Base-by-base conservation (phyloP, 495 filamentous ascomycete genomes). In the Massariosphaeria phaeospora region DNA sequence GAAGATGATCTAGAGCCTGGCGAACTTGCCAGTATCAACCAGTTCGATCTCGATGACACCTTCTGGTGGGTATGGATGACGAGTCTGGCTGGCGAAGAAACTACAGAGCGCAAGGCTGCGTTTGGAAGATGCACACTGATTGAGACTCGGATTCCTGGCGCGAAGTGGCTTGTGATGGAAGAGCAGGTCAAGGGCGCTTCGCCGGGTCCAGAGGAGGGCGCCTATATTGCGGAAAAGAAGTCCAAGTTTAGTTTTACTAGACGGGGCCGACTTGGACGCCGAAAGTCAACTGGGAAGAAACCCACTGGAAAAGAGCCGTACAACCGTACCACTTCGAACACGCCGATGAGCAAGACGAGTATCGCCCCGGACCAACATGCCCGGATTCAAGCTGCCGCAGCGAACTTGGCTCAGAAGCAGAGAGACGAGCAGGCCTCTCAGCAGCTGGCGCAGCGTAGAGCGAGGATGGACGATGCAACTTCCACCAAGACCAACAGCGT, bases 51-150 rank as follows among this genome's bases (percentile, higher is more conserved):
- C 10, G 93, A 98, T 64, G 93, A 97, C 66, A 84, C 91, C 0
- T 98, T 98, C 68, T 98, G 94, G 94, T 98, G 93, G 93, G 93
- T 97, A 21, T 98, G 93, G 93, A 96, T 97, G 77, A 93, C 81
- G 62, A 97, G 93, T 75, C 70, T 98, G 66, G 91, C 91, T 1
- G 85, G 81, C 6, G 93, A 98, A 62, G 93, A 98, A 69, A 83
- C 89, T 1, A 69, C 80, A 0, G 75, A 82, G 26, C 81, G 93
- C 50, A 98, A 98, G 69, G 84, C 90, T 3, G 88, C 88, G 15
- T 98, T 98, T 70, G 94, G 93, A 12, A 79, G 94, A 57, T 97
- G 94, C 66, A 89, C 93, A 17, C 76, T 98, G 13, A 75, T 97
- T 15, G 93, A 98, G 66, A 98, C 93, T 0, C 69, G 79, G 7